phyloP scores from a whole-genome alignment of 176 grass and related monocot genomes.

The Elymus sibiricus region DNA sequence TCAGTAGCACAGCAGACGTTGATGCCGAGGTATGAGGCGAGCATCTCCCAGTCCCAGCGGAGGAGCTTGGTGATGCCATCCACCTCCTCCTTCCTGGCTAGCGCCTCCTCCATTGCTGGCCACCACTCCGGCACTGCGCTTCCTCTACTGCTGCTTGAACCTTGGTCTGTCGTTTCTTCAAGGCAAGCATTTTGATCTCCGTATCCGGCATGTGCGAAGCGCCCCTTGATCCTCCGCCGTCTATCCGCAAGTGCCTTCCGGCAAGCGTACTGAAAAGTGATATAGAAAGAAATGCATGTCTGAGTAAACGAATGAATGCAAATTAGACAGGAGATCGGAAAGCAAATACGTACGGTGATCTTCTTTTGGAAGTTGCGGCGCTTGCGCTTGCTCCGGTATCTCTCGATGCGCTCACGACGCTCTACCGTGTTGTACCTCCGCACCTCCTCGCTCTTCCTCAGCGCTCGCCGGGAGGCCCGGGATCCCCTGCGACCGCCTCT shows the following conservation, averaged over 20 bases:
- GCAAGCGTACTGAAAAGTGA: constrained; percentile 55
- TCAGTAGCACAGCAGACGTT: neutral
- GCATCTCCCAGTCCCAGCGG: neutral
- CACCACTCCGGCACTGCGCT: constrained; percentile 33
- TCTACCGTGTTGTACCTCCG: constrained; percentile 51
- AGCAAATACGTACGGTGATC: constrained; percentile 50
- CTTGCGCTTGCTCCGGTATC: constrained; percentile 78
- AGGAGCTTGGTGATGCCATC: neutral
- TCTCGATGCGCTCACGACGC: constrained; percentile 72
- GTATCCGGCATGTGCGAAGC: constrained; percentile 53
- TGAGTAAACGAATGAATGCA: neutral
- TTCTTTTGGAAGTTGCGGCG: constrained; percentile 88
- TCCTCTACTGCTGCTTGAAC: neutral
- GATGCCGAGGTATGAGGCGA: constrained; percentile 29
- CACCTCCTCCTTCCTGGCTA: constrained; percentile 22
- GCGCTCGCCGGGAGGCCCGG: neutral
- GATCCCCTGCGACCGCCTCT: neutral
- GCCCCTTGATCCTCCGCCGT: constrained; percentile 62
- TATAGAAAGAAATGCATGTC: neutral
- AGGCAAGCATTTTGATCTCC: neutral
- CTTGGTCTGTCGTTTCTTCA: neutral
- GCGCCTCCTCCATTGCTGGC: constrained; percentile 42
- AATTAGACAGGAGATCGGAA: neutral
- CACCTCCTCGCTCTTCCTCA: neutral
- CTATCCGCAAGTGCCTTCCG: constrained; percentile 75